Conservation (phyloP, 352 stramenopile species). For the Phytophthora brassicae region DNA sequence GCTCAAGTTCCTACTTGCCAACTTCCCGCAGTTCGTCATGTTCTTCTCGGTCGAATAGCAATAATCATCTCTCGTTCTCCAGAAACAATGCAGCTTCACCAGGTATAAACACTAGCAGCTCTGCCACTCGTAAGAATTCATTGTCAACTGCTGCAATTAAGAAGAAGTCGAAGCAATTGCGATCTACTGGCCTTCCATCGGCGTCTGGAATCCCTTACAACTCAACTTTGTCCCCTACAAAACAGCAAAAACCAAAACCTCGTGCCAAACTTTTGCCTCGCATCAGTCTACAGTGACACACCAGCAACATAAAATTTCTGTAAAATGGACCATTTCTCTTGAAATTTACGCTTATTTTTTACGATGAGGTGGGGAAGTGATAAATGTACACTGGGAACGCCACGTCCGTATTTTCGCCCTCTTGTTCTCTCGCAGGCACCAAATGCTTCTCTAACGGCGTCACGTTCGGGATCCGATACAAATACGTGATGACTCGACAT, state of each 20-base stretch:
- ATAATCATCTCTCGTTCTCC: constrained; percentile 15
- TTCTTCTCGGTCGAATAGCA: constrained; percentile 18
- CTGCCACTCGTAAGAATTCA: constrained; percentile 21
- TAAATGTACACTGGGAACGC: constrained; percentile 81
- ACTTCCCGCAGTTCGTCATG: constrained; percentile 21
- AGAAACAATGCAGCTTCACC: constrained; percentile 29
- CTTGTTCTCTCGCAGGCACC: constrained; percentile 39
- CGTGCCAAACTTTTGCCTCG: constrained; percentile 27
- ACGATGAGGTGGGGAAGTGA: constrained; percentile 49
- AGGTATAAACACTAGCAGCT: constrained; percentile 5
- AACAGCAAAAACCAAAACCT: constrained; percentile 29
- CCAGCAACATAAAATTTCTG: neutral
- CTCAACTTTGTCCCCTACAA: constrained; percentile 21
- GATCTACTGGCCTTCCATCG: constrained; percentile 18
- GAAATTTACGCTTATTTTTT: too few species aligned
- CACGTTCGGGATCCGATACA: constrained; percentile 65
- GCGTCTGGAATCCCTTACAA: constrained; percentile 15
- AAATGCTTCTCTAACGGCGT: constrained; percentile 48
- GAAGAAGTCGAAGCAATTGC: constrained; percentile 27
- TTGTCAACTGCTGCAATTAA: constrained; percentile 9
- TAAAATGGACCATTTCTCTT: constrained; percentile 9
- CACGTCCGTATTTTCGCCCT: constrained; percentile 28
- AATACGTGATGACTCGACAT: constrained; percentile 74
- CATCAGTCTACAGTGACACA: constrained; percentile 31
- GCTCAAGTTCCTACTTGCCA: constrained; percentile 8